Evolutionary conservation across 176 grass and related monocot genomes (phyloP), one percentile per base, ranked within the genome.

Genomic region (Oryza meridionalis): DNA sequence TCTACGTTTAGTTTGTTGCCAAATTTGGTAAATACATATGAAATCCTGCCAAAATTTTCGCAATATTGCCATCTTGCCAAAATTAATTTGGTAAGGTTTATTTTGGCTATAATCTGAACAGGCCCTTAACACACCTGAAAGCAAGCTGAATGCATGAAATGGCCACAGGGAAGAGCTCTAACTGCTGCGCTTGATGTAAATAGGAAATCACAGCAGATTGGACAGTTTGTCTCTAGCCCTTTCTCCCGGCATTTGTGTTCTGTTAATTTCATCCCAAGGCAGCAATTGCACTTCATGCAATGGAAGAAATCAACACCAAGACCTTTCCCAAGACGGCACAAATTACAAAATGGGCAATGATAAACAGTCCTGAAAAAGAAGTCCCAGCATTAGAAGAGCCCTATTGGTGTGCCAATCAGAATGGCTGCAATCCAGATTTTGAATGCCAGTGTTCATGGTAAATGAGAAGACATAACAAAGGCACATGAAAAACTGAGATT

Each of bases 251-350:
- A 99, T 84, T 99, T 99, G 83, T 99, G 96, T 68, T 94, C 89
- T 61, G 85, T 81, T 71, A 99, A 43, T 77, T 94, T 99, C 93
- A 94, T 99, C 70, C 96, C 96, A 90, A 99, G 84, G 67, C 96
- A 99, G 62, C 96, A 99, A 85, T 99, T 99, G 96, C 96, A 99
- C 76, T 88, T 99, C 96, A 99, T 99, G 88, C 96, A 99, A 78
- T 99, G 96, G 67, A 99, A 99, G 83, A 99, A 99, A 85, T 99
- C 96, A 2, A 94, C 86, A 69, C 96, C 96, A 67, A 99, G 91
- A 65, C 96, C 96, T 88, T 93, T 95, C 33, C 96, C 96, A 80
- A 99, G 87, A 70, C 96, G 96, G 73, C 96, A 99, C 45, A 99
- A 90, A 73, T 99, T 99, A 88, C 96, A 99, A 85, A 96, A 99